A percentile compares a stretch with the other conserved stretches of the same genome.
Evolutionary conservation across 1,284 basidiomycete genomes (phyloP).

Genomic region (Tremellales sp.): DNA sequence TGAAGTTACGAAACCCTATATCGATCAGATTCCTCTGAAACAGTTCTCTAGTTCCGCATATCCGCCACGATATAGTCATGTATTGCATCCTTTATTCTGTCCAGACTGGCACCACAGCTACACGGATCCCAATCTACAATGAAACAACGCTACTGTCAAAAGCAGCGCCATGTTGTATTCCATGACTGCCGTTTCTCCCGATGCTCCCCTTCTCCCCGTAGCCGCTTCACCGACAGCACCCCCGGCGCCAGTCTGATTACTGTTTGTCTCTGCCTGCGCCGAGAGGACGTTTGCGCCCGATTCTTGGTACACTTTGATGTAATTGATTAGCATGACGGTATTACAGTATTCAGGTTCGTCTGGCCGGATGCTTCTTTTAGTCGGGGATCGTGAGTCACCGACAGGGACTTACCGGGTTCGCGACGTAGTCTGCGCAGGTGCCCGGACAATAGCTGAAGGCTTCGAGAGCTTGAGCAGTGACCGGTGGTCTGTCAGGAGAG

Average conservation of each 20-base stretch:
- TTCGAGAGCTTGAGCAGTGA: conserved; percentile 5
- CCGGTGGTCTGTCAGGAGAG: not conserved
- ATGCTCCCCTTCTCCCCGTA: not conserved
- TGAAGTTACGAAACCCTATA: too few relatives aligned
- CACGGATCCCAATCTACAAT: too few relatives aligned
- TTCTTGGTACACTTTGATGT: conserved; percentile 41
- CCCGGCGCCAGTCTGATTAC: conserved; percentile 30
- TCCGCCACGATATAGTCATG: too few relatives aligned
- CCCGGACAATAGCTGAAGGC: conserved; percentile 60
- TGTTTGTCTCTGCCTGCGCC: conserved; percentile 20
- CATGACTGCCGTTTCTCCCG: too few relatives aligned
- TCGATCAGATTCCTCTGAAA: too few relatives aligned
- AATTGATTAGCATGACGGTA: conserved; percentile 45
- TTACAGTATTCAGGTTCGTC: conserved; percentile 37
- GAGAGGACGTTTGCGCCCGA: conserved; percentile 10
- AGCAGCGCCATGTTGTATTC: too few relatives aligned
- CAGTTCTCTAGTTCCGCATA: too few relatives aligned
- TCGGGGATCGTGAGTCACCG: not conserved
- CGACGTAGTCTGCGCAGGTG: conserved; percentile 63
- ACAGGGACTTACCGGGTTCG: conserved; percentile 51
- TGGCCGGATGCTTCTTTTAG: not conserved
- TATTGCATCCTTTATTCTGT: too few relatives aligned
- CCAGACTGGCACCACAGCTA: too few relatives aligned
- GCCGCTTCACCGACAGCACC: conserved; percentile 13
- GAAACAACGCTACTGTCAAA: too few relatives aligned